Conservation (phyloP, 306 rosid species). For the Carpinus fangiana region DNA sequence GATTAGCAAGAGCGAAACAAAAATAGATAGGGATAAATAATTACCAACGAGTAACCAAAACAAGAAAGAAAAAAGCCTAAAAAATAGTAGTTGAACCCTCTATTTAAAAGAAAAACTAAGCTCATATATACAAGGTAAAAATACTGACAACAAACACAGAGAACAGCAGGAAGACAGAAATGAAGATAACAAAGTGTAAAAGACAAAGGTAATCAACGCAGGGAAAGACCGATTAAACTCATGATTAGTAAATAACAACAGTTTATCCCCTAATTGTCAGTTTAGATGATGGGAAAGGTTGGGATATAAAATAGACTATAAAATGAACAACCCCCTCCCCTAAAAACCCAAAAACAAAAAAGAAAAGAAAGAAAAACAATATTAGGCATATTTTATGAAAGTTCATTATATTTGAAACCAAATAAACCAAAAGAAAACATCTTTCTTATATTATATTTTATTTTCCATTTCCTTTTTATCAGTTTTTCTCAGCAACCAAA, state of each 20-base stretch:
- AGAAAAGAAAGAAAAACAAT: neutral
- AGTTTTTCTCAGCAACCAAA: neutral
- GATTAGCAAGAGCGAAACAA: constrained; percentile 13
- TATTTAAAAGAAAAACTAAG: neutral
- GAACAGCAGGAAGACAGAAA: neutral
- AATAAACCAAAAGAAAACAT: neutral
- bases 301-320: neutral
- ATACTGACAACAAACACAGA: neutral
- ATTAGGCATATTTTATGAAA: neutral
- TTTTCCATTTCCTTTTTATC: neutral
- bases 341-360: neutral
- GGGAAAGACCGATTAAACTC: neutral
- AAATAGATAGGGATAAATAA: constrained; percentile 2
- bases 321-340: neutral
- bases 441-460: neutral
- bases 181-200: neutral
- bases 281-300: neutral
- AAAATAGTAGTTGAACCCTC: neutral
- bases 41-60: neutral
- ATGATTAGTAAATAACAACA: neutral
- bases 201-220: neutral
- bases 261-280: neutral
- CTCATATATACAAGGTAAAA: neutral
- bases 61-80: neutral
- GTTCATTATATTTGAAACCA: neutral